Percentiles rank a stretch among this genome's conserved stretches.
Conservation (phyloP, 352 stramenopile species). For the Aphanomyces euteiches region DNA sequence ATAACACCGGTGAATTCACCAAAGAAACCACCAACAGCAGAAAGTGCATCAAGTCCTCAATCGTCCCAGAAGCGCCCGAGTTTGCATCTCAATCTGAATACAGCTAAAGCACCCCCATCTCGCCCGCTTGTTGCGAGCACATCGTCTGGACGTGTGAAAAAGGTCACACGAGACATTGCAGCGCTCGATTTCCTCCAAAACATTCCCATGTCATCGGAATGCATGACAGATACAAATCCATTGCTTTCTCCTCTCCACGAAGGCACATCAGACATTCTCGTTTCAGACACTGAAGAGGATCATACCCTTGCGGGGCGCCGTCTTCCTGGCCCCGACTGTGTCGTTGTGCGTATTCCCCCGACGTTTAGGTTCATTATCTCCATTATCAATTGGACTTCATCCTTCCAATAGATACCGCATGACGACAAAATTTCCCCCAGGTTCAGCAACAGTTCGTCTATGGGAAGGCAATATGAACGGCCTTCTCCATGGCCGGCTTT, state of each 20-base stretch:
- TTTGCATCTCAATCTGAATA: constrained; percentile 21
- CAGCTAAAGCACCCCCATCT: constrained; percentile 19
- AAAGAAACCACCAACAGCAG: background rate
- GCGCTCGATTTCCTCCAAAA: constrained; percentile 85
- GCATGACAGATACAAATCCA: constrained; percentile 6
- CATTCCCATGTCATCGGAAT: constrained; percentile 80
- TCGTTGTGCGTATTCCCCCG: constrained; percentile 55
- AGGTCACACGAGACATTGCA: constrained; percentile 81
- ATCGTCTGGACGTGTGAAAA: constrained; percentile 51
- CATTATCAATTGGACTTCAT: background rate
- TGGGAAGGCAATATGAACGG: constrained; percentile 66
- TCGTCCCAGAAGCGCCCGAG: background rate
- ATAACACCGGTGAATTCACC: constrained; percentile 27
- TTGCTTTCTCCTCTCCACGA: constrained; percentile 18
- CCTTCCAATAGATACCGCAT: constrained; percentile 49
- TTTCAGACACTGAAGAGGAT: constrained; percentile 15
- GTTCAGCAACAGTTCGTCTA: constrained; percentile 69
- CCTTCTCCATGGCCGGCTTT: constrained; percentile 63
- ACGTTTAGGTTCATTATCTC: constrained; percentile 43
- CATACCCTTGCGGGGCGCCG: constrained; percentile 61
- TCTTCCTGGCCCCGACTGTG: constrained; percentile 64
- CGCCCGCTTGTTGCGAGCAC: constrained; percentile 46
- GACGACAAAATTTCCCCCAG: constrained; percentile 68
- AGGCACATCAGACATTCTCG: background rate
- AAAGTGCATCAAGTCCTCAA: background rate